phyloP scores from a whole-genome alignment of 768 basidiomycete species.

The Hypsizygus marmoreus region DNA sequence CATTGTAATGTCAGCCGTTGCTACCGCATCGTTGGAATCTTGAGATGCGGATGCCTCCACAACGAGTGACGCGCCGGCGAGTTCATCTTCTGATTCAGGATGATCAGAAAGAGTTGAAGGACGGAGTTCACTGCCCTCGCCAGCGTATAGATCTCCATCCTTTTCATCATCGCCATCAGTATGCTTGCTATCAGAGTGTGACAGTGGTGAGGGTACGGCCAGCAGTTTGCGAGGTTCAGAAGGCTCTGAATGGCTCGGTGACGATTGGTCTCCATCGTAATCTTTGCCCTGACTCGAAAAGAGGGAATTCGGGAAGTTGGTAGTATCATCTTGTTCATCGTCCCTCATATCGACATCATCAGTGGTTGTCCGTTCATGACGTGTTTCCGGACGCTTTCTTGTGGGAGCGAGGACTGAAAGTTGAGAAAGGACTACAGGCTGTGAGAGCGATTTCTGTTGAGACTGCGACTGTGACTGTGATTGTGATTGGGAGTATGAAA shows the following conservation, averaged over 20 bases:
- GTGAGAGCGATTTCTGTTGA: conserved; percentile 32
- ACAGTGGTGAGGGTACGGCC: not conserved
- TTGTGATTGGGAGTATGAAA: conserved; percentile 33
- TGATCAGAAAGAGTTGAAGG: not conserved
- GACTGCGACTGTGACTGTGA: conserved; percentile 36
- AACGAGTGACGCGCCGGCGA: not conserved
- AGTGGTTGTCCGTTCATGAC: not conserved
- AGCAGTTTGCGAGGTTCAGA: not conserved
- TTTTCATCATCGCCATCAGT: conserved; percentile 5
- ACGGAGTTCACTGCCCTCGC: too few species aligned
- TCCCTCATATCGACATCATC: not conserved
- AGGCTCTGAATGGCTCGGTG: not conserved
- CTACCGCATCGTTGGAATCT: not conserved
- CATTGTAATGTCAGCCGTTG: too few species aligned
- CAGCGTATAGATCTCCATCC: conserved; percentile 1
- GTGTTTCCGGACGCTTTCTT: not conserved
- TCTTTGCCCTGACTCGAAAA: not conserved
- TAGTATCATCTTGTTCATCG: conserved; percentile 1
- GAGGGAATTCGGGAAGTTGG: conserved; percentile 1
- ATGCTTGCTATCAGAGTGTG: not conserved
- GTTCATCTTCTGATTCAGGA: not conserved
- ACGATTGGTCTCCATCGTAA: conserved; percentile 13
- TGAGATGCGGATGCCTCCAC: not conserved
- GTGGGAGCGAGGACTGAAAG: conserved; percentile 11
- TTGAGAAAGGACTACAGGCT: conserved; percentile 19